Conservation (phyloP, 1,139 yeast species). For the Pichia sp. region DNA sequence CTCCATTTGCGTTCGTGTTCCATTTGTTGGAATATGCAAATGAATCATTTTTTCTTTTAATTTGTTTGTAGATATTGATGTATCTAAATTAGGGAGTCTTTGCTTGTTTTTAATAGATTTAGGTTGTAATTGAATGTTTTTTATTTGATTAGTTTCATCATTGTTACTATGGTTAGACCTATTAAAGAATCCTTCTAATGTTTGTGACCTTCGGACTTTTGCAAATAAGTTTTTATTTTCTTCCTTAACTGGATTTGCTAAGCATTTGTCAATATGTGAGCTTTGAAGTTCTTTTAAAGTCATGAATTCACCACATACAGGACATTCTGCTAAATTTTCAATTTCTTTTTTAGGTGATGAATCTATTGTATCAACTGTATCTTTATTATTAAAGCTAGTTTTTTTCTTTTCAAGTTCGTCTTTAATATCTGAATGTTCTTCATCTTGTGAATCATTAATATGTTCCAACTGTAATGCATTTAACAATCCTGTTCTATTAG, state of each 20-base stretch:
- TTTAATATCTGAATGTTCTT: constrained; percentile 6
- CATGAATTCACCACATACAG: constrained; percentile 58
- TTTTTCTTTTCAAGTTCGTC: background rate
- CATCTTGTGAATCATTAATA: constrained; percentile 12
- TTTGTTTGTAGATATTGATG: constrained; percentile 51
- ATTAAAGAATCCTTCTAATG: constrained; percentile 14
- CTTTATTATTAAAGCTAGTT: background rate
- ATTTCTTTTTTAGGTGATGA: constrained; percentile 12
- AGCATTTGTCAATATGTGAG: constrained; percentile 66
- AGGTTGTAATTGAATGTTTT: constrained; percentile 22
- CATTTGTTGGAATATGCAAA: constrained; percentile 53
- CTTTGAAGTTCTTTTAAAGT: constrained; percentile 54
- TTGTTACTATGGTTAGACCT: background rate
- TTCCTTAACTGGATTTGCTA: constrained; percentile 28
- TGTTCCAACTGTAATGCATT: constrained; percentile 23
- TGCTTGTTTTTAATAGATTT: constrained; percentile 15
- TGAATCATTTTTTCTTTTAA: constrained; percentile 54
- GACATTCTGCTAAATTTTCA: constrained; percentile 48
- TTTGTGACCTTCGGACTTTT: constrained; percentile 3
- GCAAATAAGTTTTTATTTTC: background rate
- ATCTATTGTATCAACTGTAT: too few relatives aligned
- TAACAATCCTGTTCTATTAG: constrained; percentile 38
- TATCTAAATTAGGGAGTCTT: constrained; percentile 45
- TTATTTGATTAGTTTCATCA: background rate
- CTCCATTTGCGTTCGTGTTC: constrained; percentile 60